A percentile compares a stretch with the other conserved stretches of the same genome.
Evolutionary conservation across 768 basidiomycete genomes (phyloP).

Genomic region (Xerocomus potaroensis): DNA sequence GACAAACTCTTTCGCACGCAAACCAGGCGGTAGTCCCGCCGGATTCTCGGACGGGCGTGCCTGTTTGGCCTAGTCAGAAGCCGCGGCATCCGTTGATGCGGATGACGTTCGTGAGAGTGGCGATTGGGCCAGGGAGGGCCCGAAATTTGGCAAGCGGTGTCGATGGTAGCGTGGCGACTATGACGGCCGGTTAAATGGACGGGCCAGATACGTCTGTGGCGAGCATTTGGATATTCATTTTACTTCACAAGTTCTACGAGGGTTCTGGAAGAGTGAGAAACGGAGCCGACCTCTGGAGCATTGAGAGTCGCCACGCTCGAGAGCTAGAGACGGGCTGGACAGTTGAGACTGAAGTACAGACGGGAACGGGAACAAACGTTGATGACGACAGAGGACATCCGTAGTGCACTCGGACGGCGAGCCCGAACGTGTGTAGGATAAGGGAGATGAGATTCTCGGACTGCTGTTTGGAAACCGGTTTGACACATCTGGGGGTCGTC

Average conservation of each 20-base stretch:
- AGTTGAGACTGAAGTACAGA: conserved; percentile 54
- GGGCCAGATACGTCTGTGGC: conserved; percentile 24
- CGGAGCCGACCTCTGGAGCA: conserved; percentile 16
- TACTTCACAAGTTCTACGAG: conserved; percentile 95
- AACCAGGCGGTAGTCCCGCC: conserved; percentile 94
- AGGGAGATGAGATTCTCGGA: too few relatives aligned
- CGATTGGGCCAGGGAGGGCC: conserved; percentile 66
- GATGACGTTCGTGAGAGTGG: conserved; percentile 60
- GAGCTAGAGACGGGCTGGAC: conserved; percentile 38
- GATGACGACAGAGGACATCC: conserved; percentile 68
- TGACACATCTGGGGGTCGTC: too few relatives aligned
- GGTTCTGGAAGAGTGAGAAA: conserved; percentile 56
- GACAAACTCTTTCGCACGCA: conserved; percentile 75
- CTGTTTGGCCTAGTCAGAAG: conserved; percentile 96
- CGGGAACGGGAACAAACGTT: conserved; percentile 67
- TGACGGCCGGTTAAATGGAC: conserved; percentile 9
- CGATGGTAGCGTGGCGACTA: conserved; percentile 9
- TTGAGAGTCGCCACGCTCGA: conserved; percentile 24
- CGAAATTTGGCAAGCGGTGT: conserved; percentile 10
- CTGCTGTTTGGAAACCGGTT: too few relatives aligned
- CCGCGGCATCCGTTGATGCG: conserved; percentile 70
- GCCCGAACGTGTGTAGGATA: too few relatives aligned
- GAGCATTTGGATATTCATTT: conserved; percentile 96
- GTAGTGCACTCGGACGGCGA: conserved; percentile 71
- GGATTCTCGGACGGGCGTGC: conserved; percentile 88